A percentile compares a stretch with the other conserved stretches of the same genome.
These are phyloP conservation scores for Delitschia confertaspora DNA, from an alignment of 495 filamentous ascomycete species.

Conservation along the genomic window DNA sequence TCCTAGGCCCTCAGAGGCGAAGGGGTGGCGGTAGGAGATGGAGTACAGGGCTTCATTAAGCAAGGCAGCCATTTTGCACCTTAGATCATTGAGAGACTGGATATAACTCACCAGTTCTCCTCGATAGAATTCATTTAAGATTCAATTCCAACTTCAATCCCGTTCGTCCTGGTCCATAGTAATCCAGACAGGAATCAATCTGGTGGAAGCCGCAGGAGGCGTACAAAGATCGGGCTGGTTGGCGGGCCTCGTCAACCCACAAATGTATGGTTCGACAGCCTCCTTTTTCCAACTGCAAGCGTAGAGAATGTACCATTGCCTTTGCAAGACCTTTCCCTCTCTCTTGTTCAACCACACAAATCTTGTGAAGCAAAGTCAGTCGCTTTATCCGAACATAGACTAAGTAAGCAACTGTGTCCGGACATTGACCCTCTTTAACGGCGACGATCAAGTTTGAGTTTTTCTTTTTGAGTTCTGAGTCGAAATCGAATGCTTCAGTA, in stretches of 20 bases:
- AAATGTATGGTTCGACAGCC: conserved; percentile 49
- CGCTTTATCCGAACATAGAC: conserved; percentile 48
- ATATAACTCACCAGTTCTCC: conserved; percentile 8
- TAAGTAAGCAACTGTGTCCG: conserved; percentile 42
- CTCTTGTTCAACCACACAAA: conserved; percentile 46
- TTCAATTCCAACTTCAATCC: conserved; percentile 49
- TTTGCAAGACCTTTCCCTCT: conserved; percentile 47
- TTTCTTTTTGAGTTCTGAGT: conserved; percentile 46
- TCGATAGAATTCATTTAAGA: no score
- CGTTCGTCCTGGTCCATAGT: conserved; percentile 49
- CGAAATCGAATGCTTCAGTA: conserved; percentile 49
- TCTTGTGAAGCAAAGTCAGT: conserved; percentile 48
- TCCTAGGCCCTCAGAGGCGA: no score
- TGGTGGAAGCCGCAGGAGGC: conserved; percentile 43
- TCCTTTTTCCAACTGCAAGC: conserved; percentile 42
- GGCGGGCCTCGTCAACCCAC: conserved; percentile 52
- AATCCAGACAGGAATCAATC: conserved; percentile 44
- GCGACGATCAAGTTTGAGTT: conserved; percentile 47
- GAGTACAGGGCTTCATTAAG: no score
- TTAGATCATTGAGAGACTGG: no score
- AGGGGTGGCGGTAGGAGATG: no score
- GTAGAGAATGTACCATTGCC: conserved; percentile 43
- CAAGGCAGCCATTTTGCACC: no score
- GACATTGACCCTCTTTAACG: conserved; percentile 26
- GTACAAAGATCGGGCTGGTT: conserved; percentile 46